Conservation (phyloP, 306 rosid genomes). For the Casuarina cunninghamiana region DNA sequence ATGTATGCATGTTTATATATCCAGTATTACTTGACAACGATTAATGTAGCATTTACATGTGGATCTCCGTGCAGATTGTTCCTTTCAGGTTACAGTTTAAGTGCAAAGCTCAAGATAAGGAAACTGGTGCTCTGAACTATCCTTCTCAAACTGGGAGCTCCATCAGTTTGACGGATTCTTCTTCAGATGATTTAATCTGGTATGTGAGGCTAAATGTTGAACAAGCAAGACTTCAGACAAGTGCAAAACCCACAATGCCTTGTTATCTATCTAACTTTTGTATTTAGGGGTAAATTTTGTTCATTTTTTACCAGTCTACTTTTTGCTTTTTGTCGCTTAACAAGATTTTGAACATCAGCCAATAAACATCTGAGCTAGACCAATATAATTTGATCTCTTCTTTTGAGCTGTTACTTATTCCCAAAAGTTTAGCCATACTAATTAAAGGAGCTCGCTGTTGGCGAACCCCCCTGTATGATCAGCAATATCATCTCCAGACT, state of each 20-base stretch:
- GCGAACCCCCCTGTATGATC: background rate
- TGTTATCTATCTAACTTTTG: background rate
- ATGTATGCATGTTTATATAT: background rate
- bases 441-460: background rate
- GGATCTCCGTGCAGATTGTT: slow-evolving; percentile 48
- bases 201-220: slow-evolving; percentile 17
- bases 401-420: background rate
- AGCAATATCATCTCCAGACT: slow-evolving; percentile 8
- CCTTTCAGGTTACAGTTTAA: slow-evolving; percentile 63
- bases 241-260: background rate
- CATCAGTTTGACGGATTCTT: slow-evolving; percentile 29
- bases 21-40: background rate
- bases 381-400: background rate
- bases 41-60: background rate
- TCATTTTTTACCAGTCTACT: background rate
- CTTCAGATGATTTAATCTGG: slow-evolving; percentile 78
- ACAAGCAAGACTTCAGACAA: background rate
- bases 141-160: slow-evolving; percentile 23
- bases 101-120: slow-evolving; percentile 48
- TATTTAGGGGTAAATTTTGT: background rate
- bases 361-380: background rate
- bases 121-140: slow-evolving; percentile 30
- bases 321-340: background rate
- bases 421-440: background rate
- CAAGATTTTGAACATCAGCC: background rate